phyloP scores from a whole-genome alignment of 371 early-diverging fungal genomes.

The Apophysomyces sp. region DNA sequence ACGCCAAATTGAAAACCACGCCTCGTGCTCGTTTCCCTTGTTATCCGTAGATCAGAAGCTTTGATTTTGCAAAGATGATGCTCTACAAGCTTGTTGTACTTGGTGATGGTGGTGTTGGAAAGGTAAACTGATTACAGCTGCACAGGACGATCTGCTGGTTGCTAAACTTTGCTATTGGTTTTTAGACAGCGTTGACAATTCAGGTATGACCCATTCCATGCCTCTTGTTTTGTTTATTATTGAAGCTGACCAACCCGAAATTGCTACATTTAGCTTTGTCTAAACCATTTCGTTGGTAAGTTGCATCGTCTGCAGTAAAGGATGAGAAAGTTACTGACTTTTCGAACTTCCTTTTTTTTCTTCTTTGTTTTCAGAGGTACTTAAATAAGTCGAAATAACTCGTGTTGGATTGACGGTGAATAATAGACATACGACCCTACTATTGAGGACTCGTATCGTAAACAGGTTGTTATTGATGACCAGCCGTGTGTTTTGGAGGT shows the following conservation, averaged over 20 bases:
- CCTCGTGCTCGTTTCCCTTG: slow-evolving; percentile 3
- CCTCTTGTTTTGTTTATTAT: background rate
- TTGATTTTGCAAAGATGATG: slow-evolving; percentile 41
- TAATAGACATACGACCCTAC: background rate
- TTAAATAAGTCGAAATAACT: background rate
- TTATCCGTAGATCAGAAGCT: slow-evolving; percentile 1
- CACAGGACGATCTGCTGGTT: background rate
- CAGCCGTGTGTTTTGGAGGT: slow-evolving; percentile 92
- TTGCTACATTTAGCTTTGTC: no score
- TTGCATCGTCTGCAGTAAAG: no score
- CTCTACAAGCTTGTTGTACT: slow-evolving; percentile 57
- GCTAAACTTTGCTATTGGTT: background rate
- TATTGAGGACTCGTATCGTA: slow-evolving; percentile 38
- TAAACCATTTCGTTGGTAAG: no score
- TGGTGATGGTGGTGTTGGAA: slow-evolving; percentile 55
- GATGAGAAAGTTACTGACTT: no score
- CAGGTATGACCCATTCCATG: slow-evolving; percentile 13
- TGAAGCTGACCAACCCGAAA: background rate
- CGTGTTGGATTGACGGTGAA: background rate
- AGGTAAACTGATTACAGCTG: slow-evolving; percentile 25
- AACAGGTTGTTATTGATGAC: slow-evolving; percentile 97
- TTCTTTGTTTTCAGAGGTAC: background rate
- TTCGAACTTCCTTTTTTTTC: background rate
- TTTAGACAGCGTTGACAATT: slow-evolving; percentile 34
- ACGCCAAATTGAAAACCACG: background rate